Base-by-base conservation (phyloP, 1,284 basidiomycete species). In the Lignosus rhinocerotis region DNA sequence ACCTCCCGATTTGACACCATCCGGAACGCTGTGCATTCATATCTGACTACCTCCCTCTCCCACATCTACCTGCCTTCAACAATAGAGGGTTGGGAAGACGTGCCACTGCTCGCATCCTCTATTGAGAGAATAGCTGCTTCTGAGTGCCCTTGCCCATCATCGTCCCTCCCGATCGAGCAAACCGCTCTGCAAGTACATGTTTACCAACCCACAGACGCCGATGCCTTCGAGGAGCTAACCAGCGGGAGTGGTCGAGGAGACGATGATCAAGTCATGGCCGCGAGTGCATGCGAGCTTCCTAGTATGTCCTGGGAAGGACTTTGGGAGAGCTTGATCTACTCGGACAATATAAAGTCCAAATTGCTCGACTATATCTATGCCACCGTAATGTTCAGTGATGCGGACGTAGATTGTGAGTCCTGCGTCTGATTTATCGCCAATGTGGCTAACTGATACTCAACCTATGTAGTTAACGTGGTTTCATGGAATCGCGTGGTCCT, bases 401-500 rank as follows among this genome's bases (percentile, higher is more conserved):
- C 89, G 3, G 83, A 87, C 59, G 87, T 99, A 33, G 92, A 98
- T 70, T 90, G 90, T 92, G 61, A 69, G 89, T 79, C 41, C 50
- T 30, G 25, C 14, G 34, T 41, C 41, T 16, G 53, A 31, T 14
- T 4, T 4, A 14, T 32, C 14, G 2, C 3, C 16, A 19, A 11
- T 10, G 51, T 57, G 2, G 14, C 25, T 25, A 33, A 19, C 11
- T 44, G 16, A 32, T 33, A 6, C 45, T 7, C 33, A 34, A 31
- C n/a, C 51, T 6, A 32, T 16, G 9, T 58, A 92, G 90, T 90
- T 72, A 96, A 98, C 68, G 80, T 98, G 25, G 88, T 98, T 25
- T 90, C 93, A 0, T 98, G 95, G 94, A 98, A 98, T 72, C 86
- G 96, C 2, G 88, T 99, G 2, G 89, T 98, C 0, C 78, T 99